Evolutionary conservation across 176 grass and related monocot species (phyloP).

Genomic region (sorghum (Sorghum bicolor)): DNA sequence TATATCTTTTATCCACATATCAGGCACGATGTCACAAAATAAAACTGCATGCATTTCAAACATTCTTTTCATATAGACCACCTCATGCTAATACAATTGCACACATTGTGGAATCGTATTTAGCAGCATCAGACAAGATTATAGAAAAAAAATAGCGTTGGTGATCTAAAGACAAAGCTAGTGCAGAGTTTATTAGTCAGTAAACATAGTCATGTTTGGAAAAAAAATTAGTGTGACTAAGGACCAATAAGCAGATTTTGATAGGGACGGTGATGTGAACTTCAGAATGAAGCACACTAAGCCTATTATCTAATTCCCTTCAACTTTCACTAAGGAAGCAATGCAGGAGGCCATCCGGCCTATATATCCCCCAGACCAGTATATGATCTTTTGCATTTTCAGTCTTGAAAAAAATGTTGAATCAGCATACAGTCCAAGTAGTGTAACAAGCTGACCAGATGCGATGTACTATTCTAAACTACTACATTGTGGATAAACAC

Average conservation of each 20-base stretch:
- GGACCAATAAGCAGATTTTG: not conserved
- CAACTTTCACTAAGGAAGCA: not conserved
- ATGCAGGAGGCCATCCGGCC: not conserved
- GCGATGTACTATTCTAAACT: not conserved
- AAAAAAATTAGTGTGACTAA: not conserved
- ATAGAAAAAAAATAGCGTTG: not conserved
- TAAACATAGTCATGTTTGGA: not conserved
- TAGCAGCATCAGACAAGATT: not conserved
- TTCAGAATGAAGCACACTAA: not conserved
- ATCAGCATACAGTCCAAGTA: constrained; percentile 5
- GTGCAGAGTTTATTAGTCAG: not conserved
- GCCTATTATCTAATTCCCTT: not conserved
- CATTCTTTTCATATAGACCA: not conserved
- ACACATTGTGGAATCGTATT: not conserved
- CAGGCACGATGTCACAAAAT: not conserved
- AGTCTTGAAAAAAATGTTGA: not conserved
- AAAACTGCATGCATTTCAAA: not conserved
- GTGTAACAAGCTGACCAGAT: constrained; percentile 9
- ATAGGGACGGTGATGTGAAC: not conserved
- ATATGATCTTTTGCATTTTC: constrained; percentile 1
- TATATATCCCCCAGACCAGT: not conserved
- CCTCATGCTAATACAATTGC: not conserved
- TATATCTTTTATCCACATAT: not conserved
- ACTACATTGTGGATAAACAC: not conserved
- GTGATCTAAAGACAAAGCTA: not conserved